Evolutionary conservation across 495 filamentous ascomycete species (phyloP), one percentile per base, ranked within the genome.

Genomic region (Penicillium lagena): DNA sequence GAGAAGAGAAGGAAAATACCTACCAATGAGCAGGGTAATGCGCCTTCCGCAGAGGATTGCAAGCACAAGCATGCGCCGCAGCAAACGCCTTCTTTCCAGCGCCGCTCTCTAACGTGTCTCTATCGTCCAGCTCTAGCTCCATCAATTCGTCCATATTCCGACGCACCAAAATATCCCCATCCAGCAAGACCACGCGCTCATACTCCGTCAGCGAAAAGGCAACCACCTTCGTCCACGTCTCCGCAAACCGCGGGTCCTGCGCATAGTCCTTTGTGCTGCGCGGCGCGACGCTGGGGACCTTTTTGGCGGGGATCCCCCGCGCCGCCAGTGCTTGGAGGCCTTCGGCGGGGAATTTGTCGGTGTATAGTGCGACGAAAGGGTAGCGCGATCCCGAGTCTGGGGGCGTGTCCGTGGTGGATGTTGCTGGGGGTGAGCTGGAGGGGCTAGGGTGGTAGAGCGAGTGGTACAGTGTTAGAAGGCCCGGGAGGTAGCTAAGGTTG

Each of bases 101-200:
- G 10, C 76, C 79, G 2, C 22, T 64, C 12, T 37, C 28, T 4
- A 47, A 15, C 47, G 65, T 35, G 0, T 59, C 63, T 1, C 75
- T 67, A 37, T 59, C 51, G 55, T 89, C 85, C 10, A 91, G 73
- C 52, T 70, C 59, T 3, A 91, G 14, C 4, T 85, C 79, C 85
- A 90, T 89, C 41, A 93, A 66, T 62, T 89, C 86, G 55, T 93
- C 87, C 83, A 93, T 90, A 56, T 89, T 89, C 45, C 67, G 63
- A 35, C 78, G 63, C 1, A 86, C 76, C 12, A 90, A 53, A 83
- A 90, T 90, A 61, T 93, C 87, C 48, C 80, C 81, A 63, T 93
- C 87, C 12, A 93, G 72, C 55, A 84, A 80, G n/a, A 89, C 78
- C 13, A 93, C 72, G 10, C 85, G 71, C 12, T 82, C 76, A 62